Base-by-base conservation (phyloP, 108 stramenopile genomes). In the Epipyxis sp. region DNA sequence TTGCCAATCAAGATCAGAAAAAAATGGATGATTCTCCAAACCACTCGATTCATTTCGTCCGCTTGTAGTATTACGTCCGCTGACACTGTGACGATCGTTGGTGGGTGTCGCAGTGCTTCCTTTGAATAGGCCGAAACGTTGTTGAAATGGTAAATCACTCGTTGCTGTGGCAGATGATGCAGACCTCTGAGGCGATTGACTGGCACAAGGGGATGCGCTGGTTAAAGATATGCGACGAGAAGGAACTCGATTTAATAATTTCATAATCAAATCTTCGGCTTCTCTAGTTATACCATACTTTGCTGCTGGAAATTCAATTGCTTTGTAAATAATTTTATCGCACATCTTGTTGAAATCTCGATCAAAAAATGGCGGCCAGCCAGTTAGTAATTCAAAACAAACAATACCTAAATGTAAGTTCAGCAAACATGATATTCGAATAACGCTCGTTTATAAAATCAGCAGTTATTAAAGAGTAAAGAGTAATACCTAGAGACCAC, bases 331-430 rank as follows among this genome's bases (percentile, higher is more conserved):
- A 50, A 50, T 50, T 20, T 74, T 74, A 34, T 74, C 71, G 25
- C 71, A 74, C 71, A 74, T 74, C 6, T 25, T 35, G 3, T 35
- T 16, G 25, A 74, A 74, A 42, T 74, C 71, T 35, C 50, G 37
- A 42, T 74, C 71, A 42, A 34, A 74, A 32, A 74, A 74, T 34
- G 71, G 71, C 25, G 71, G 71, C 34, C n/a, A 39, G 25, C 71
- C 71, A 37, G 34, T 74, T 27, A 74, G 25, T 39, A 74, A 42
- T 42, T 74, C 71, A 37, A 35, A 74, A 29, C 46, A 74, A 30
- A 74, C 71, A 27, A 74, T 37, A 29, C 71, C 71, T 37, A 74
- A n/a, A n/a, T n/a, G n/a, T n/a, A n/a, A n/a, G n/a, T n/a, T n/a
- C n/a, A n/a, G n/a, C n/a, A n/a, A n/a, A n/a, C n/a, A n/a, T n/a